Evolutionary conservation across 805 yeast species (phyloP).

Genomic region (Metschnikowia sp.): DNA sequence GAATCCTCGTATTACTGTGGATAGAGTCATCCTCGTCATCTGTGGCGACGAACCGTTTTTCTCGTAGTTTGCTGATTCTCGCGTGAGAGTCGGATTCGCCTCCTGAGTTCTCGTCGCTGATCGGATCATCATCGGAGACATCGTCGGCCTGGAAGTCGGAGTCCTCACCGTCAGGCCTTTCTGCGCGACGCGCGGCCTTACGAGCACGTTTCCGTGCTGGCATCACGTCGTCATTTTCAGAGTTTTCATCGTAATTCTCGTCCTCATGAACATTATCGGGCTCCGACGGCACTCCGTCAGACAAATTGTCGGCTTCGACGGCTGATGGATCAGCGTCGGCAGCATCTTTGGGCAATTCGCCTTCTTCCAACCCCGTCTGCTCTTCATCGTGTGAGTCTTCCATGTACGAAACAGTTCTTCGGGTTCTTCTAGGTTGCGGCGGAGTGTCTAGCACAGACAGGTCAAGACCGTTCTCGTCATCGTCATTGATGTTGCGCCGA

Average conservation of each 20-base stretch:
- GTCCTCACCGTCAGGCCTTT: slow-evolving; percentile 15
- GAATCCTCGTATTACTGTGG: slow-evolving; percentile 20
- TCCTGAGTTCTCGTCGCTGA: slow-evolving; percentile 14
- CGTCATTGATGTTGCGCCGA: slow-evolving; percentile 11
- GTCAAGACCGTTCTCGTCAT: slow-evolving; percentile 6
- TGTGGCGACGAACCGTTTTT: slow-evolving; percentile 34
- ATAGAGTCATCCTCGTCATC: slow-evolving; percentile 33
- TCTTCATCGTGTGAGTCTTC: slow-evolving; percentile 14
- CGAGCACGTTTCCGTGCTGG: slow-evolving; percentile 15
- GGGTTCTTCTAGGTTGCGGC: slow-evolving; percentile 9
- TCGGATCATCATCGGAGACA: slow-evolving; percentile 11
- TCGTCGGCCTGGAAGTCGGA: slow-evolving; percentile 18
- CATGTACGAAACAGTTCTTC: slow-evolving; percentile 12
- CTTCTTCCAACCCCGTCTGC: slow-evolving; percentile 13
- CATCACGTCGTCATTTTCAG: slow-evolving; percentile 12
- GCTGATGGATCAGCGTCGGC: background rate
- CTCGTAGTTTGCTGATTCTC: slow-evolving; percentile 29
- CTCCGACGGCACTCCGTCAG: slow-evolving; percentile 2
- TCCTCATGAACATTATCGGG: slow-evolving; percentile 8
- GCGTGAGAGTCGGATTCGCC: slow-evolving; percentile 16
- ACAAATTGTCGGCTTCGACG: background rate
- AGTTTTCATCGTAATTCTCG: slow-evolving; percentile 13
- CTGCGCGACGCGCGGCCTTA: slow-evolving; percentile 3
- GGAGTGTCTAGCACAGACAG: background rate
- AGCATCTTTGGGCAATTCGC: background rate